Evolutionary conservation across 768 basidiomycete species (phyloP).

Genomic region (Calocybe gangraenosa): DNA sequence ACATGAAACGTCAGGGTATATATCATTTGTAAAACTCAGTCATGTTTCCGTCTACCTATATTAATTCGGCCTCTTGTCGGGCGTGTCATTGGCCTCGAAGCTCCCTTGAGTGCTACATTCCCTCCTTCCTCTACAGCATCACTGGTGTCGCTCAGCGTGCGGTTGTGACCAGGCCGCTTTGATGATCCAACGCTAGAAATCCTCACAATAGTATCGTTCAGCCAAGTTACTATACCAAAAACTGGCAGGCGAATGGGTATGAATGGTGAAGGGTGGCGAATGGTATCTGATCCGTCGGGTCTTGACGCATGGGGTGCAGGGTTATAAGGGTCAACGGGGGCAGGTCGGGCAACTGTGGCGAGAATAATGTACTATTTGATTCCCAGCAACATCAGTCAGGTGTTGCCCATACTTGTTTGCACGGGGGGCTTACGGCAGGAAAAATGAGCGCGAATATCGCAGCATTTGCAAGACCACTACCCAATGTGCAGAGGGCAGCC

Average conservation of each 20-base stretch:
- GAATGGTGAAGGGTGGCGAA: constrained; percentile 70
- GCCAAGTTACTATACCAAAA: constrained; percentile 67
- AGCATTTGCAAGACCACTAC: constrained; percentile 73
- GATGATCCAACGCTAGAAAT: constrained; percentile 49
- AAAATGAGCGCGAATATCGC: constrained; percentile 80
- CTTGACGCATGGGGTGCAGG: constrained; percentile 32
- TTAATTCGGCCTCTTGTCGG: constrained; percentile 27
- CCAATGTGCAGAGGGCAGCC: constrained; percentile 68
- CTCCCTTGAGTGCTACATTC: constrained; percentile 24
- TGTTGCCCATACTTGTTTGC: too few relatives aligned
- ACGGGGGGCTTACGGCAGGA: constrained; percentile 55
- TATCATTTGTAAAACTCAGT: constrained; percentile 28
- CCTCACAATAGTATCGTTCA: constrained; percentile 68
- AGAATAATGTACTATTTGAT: constrained; percentile 81
- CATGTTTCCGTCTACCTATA: constrained; percentile 43
- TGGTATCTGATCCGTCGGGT: constrained; percentile 30
- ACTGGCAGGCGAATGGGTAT: constrained; percentile 78
- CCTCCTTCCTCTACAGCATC: constrained; percentile 63
- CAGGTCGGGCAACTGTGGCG: constrained; percentile 73
- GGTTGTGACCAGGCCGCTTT: constrained; percentile 9
- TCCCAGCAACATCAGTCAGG: too few relatives aligned
- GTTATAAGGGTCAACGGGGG: constrained; percentile 74
- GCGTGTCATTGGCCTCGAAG: constrained; percentile 14
- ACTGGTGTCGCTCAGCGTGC: constrained; percentile 39
- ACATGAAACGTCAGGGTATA: constrained; percentile 10